Percentiles rank a stretch among this genome's conserved stretches.
Conservation (phyloP, 192 early-diverging fungal genomes). For the Linnemannia zychae region DNA sequence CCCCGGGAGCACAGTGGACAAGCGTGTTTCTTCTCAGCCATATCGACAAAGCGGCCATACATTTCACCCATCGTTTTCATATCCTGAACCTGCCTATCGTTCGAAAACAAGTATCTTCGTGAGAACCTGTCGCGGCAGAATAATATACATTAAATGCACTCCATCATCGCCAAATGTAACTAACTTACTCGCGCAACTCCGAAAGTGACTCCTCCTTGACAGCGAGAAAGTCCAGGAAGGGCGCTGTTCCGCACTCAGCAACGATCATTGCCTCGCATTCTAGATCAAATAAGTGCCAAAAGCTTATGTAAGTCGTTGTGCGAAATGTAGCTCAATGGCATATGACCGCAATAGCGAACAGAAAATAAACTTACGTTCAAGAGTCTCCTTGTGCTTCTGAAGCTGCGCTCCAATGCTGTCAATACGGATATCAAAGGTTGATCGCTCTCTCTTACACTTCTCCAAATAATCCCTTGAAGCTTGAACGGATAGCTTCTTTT, state of each 20-base stretch:
- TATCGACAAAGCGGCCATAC: conserved; percentile 76
- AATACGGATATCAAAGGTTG: conserved; percentile 18
- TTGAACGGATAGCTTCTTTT: conserved; percentile 59
- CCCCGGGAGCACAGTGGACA: conserved; percentile 90
- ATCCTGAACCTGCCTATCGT: conserved; percentile 42
- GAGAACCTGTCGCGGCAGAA: too few species aligned
- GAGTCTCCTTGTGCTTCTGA: conserved; percentile 14
- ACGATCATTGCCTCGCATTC: conserved; percentile 19
- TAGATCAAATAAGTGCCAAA: neutral
- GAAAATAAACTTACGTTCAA: conserved; percentile 60
- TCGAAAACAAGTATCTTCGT: neutral
- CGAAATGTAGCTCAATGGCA: too few species aligned
- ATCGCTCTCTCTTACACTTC: conserved; percentile 19
- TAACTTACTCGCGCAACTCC: conserved; percentile 65
- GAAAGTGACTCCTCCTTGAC: conserved; percentile 49
- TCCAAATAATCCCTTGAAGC: conserved; percentile 42
- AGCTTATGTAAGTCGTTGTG: neutral
- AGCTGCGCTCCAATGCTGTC: conserved; percentile 24
- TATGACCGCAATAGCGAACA: neutral
- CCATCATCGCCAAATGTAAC: too few species aligned
- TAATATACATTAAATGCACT: too few species aligned
- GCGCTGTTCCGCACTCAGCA: conserved; percentile 18
- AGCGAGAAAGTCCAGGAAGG: conserved; percentile 25
- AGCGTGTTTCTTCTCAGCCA: conserved; percentile 71
- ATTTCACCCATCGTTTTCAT: conserved; percentile 60